A percentile compares a stretch with the other conserved stretches of the same genome.
Conservation (phyloP, 345 rosid species). For the Murraya koenigii region DNA sequence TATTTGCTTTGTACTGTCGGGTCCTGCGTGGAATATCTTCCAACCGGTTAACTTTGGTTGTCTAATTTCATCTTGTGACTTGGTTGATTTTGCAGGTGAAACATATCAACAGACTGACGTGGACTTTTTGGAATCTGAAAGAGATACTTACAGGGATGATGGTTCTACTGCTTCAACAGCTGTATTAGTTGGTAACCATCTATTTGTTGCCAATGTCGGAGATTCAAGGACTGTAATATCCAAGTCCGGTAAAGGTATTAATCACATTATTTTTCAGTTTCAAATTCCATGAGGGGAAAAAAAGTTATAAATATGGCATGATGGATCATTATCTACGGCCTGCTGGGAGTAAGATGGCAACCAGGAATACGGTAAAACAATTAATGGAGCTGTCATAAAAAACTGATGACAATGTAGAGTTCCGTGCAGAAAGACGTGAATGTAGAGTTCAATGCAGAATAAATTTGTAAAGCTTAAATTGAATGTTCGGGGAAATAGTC, state of each 20-base stretch:
- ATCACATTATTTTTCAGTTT: neutral
- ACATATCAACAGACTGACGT: slow-evolving; percentile 84
- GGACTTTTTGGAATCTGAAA: slow-evolving; percentile 82
- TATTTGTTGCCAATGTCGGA: slow-evolving; percentile 98
- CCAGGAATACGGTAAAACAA: neutral
- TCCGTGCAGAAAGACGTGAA: neutral
- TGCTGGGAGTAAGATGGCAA: neutral
- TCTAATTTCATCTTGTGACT: slow-evolving; percentile 11
- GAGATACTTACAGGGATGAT: slow-evolving; percentile 80
- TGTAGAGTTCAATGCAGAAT: neutral
- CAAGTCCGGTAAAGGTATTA: slow-evolving; percentile 82
- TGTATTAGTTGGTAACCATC: slow-evolving; percentile 81
- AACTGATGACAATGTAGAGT: neutral
- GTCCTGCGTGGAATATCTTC: slow-evolving; percentile 5
- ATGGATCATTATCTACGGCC: neutral
- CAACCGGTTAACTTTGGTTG: neutral
- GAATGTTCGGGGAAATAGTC: neutral
- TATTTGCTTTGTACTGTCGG: neutral
- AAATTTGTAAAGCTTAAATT: neutral
- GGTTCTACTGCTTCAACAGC: slow-evolving; percentile 99
- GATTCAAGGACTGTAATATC: slow-evolving; percentile 93
- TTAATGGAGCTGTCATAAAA: neutral
- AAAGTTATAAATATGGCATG: neutral
- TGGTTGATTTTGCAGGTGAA: slow-evolving; percentile 57
- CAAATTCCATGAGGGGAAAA: neutral